Evolutionary conservation across 2,329 filamentous ascomycete species (phyloP).

Genomic region (Aspergillus pseudonomiae): DNA sequence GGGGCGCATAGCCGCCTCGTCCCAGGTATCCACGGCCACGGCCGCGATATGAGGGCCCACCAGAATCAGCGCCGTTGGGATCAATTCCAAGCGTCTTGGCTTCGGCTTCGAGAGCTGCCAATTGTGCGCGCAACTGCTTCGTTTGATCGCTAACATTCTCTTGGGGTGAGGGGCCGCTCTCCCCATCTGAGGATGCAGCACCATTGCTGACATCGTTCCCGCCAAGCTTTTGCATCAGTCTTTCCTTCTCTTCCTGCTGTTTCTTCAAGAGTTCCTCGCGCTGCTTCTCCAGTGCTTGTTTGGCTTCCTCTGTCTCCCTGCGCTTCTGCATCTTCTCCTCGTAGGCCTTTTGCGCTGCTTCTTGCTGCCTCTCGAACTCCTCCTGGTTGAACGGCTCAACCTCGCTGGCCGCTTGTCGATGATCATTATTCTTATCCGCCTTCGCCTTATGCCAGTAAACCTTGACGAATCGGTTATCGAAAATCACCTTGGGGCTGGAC

Average conservation of each 20-base stretch:
- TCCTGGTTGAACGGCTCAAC: constrained; percentile 51
- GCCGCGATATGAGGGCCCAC: constrained; percentile 37
- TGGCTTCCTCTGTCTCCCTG: constrained; percentile 55
- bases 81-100: constrained; percentile 58
- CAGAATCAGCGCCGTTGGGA: constrained; percentile 38
- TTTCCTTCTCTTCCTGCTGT: constrained; percentile 58
- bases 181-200: constrained; percentile 26
- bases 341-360: constrained; percentile 58
- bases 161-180: constrained; percentile 28
- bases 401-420: constrained; percentile 23
- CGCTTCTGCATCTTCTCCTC: constrained; percentile 58
- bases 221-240: constrained; percentile 53
- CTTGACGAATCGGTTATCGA: constrained; percentile 67
- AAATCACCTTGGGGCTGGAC: constrained; percentile 63
- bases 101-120: constrained; percentile 59
- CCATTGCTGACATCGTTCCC: constrained; percentile 41
- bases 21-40: constrained; percentile 41
- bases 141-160: constrained; percentile 52
- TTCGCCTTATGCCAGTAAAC: constrained; percentile 63
- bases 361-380: constrained; percentile 58
- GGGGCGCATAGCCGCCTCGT: constrained; percentile 42
- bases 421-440: constrained; percentile 33
- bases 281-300: constrained; percentile 57
- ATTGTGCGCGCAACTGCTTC: constrained; percentile 55
- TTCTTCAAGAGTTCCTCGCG: constrained; percentile 53